These are phyloP conservation scores for Eutrema salsugineum DNA, from an alignment of 441 rosid species.

Conservation along the genomic window DNA sequence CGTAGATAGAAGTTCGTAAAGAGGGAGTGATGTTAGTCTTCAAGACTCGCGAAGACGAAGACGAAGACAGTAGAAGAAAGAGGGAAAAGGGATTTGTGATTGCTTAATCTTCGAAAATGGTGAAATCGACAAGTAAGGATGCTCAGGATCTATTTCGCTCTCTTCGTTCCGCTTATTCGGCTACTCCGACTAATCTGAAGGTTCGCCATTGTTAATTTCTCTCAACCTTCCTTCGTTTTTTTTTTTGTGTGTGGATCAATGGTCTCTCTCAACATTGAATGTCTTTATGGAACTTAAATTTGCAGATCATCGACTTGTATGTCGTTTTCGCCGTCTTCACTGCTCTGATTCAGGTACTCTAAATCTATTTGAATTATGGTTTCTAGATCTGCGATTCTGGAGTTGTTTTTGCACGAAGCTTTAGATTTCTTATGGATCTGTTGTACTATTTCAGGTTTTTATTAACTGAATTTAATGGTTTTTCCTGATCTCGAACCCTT, in stretches of 20 bases:
- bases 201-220: conserved; percentile 29
- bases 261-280: not conserved
- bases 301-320: conserved; percentile 85
- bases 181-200: conserved; percentile 85
- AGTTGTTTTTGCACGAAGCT: not conserved
- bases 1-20: not conserved
- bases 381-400: conserved; percentile 17
- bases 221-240: not conserved
- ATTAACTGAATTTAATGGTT: not conserved
- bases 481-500: not conserved
- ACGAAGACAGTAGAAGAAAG: not conserved
- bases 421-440: not conserved
- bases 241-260: not conserved
- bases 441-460: not conserved
- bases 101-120: conserved; percentile 41
- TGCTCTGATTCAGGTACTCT: conserved; percentile 73
- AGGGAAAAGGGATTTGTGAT: not conserved
- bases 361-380: not conserved
- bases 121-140: conserved; percentile 66
- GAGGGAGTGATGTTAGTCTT: not conserved
- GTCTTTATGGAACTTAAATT: not conserved
- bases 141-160: conserved; percentile 79
- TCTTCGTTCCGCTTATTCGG: conserved; percentile 81
- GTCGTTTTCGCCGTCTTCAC: conserved; percentile 80
- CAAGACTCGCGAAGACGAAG: conserved; percentile 24